Evolutionary conservation across 2,329 filamentous ascomycete genomes (phyloP).

Genomic region (Phialemoniopsis sp.): DNA sequence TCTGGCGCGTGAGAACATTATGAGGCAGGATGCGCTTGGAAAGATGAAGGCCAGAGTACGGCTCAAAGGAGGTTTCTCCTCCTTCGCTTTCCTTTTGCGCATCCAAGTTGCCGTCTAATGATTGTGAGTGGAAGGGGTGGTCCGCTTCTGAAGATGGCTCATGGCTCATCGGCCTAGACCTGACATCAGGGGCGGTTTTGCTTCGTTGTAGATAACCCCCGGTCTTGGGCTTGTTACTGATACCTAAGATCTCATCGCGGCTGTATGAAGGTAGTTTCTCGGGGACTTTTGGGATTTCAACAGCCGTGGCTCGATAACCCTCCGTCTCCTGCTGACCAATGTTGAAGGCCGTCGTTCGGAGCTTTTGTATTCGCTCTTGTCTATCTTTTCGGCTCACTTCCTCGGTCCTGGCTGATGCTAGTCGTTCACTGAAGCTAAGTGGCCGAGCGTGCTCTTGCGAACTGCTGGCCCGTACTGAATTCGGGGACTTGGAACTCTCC

Average conservation of each 20-base stretch:
- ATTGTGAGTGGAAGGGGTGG: background rate
- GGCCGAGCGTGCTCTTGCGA: slow-evolving; percentile 23
- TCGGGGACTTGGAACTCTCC: slow-evolving; percentile 35
- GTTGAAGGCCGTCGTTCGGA: slow-evolving; percentile 52
- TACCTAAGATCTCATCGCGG: slow-evolving; percentile 57
- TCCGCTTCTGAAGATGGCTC: too few species aligned
- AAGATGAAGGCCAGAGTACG: slow-evolving; percentile 81
- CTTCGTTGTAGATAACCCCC: slow-evolving; percentile 33
- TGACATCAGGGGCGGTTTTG: slow-evolving; percentile 29
- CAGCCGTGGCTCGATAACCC: slow-evolving; percentile 52
- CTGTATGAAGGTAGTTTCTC: slow-evolving; percentile 49
- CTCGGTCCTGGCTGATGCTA: slow-evolving; percentile 64
- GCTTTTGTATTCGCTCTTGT: slow-evolving; percentile 45
- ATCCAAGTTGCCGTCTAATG: slow-evolving; percentile 9
- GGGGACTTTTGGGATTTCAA: slow-evolving; percentile 46
- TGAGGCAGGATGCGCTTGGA: slow-evolving; percentile 81
- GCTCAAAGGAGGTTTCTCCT: slow-evolving; percentile 67
- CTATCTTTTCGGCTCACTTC: slow-evolving; percentile 47
- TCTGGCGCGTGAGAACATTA: slow-evolving; percentile 69
- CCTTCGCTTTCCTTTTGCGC: slow-evolving; percentile 26
- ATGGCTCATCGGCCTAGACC: background rate
- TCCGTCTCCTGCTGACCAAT: slow-evolving; percentile 57
- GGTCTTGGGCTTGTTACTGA: slow-evolving; percentile 14
- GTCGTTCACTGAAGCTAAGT: slow-evolving; percentile 76
- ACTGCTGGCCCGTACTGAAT: slow-evolving; percentile 18